phyloP scores from a whole-genome alignment of 257 asterid species.

The Henckelia pumila region DNA sequence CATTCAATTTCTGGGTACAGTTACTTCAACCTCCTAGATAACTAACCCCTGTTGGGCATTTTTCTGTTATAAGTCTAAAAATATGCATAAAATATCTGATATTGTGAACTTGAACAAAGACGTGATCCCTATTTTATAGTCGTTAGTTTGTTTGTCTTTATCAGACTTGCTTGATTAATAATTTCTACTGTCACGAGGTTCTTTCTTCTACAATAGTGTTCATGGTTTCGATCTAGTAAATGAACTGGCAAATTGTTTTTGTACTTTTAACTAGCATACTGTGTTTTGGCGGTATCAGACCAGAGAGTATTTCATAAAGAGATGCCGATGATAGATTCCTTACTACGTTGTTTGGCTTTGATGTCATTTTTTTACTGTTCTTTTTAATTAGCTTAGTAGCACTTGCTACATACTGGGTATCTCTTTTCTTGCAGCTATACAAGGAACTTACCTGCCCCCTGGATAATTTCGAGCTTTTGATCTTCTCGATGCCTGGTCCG shows the following conservation, averaged over 20 bases:
- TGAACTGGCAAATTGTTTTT: too few relatives aligned
- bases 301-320: too few relatives aligned
- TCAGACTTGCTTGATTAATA: too few relatives aligned
- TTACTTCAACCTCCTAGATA: constrained; percentile 5
- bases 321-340: too few relatives aligned
- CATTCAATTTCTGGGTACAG: neutral
- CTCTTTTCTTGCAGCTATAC: constrained; percentile 58
- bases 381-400: neutral
- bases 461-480: constrained; percentile 83
- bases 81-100: neutral
- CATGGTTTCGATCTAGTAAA: too few relatives aligned
- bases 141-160: neutral
- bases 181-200: neutral
- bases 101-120: neutral
- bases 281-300: neutral
- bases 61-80: neutral
- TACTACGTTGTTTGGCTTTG: neutral
- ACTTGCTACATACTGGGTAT: neutral
- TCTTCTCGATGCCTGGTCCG: constrained; percentile 75
- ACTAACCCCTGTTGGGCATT: neutral
- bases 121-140: neutral
- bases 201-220: neutral
- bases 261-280: neutral
- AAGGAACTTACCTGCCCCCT: constrained; percentile 92
- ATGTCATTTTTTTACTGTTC: neutral